Percentiles rank a stretch among this genome's conserved stretches.
phyloP scores from a whole-genome alignment of 345 rosid species.

The Rhodomyrtus tomentosa region DNA sequence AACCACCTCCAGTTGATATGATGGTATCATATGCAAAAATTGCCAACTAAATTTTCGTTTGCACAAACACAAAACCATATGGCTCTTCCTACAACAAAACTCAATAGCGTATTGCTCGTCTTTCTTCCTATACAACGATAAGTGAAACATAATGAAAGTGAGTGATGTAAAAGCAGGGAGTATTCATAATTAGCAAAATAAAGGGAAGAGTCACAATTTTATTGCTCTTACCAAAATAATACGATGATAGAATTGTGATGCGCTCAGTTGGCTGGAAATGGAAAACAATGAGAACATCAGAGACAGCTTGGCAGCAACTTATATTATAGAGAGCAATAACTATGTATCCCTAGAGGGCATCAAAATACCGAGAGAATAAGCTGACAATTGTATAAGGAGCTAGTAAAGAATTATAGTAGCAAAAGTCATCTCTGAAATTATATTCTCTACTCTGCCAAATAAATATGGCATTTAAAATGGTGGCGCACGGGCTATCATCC shows the following conservation, averaged over 20 bases:
- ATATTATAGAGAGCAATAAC: neutral
- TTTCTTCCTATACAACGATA: neutral
- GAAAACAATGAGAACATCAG: neutral
- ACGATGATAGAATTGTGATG: constrained; percentile 77
- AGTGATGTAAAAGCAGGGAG: neutral
- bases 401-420: neutral
- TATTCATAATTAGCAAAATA: neutral
- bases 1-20: neutral
- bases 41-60: neutral
- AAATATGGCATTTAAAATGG: neutral
- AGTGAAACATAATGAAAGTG: neutral
- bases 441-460: neutral
- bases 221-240: constrained; percentile 50
- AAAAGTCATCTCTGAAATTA: neutral
- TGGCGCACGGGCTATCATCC: neutral
- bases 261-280: constrained; percentile 59
- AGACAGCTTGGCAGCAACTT: neutral
- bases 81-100: neutral
- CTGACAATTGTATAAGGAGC: neutral
- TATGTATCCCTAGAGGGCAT: neutral
- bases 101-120: neutral
- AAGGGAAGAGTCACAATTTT: neutral
- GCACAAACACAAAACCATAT: neutral
- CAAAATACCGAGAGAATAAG: neutral
- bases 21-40: neutral